Percentiles rank a stretch among this genome's conserved stretches.
Evolutionary conservation across 768 basidiomycete genomes (phyloP).

Genomic region (Plicaturopsis crispa): DNA sequence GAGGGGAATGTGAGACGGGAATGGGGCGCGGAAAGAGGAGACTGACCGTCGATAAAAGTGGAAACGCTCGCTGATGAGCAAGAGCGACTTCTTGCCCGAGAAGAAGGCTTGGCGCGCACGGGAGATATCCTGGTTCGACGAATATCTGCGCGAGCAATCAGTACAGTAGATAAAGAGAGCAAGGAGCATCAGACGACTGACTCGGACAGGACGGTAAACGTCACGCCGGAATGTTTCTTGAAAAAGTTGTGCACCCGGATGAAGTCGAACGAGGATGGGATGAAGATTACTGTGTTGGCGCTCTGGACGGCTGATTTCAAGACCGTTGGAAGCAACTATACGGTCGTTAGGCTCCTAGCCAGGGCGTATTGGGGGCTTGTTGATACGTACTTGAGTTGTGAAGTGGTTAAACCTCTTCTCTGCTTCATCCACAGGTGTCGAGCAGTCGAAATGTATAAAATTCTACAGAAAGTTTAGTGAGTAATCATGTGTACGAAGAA

Average conservation of each 20-base stretch:
- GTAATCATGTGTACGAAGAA: background rate
- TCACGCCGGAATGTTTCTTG: conserved; percentile 59
- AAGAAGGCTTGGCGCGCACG: conserved; percentile 93
- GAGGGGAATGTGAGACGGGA: background rate
- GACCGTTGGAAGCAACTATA: conserved; percentile 69
- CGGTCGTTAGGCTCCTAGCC: conserved; percentile 1
- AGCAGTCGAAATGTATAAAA: conserved; percentile 69
- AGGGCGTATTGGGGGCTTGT: background rate
- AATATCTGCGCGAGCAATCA: conserved; percentile 51
- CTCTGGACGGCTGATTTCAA: conserved; percentile 93
- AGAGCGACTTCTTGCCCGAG: conserved; percentile 74
- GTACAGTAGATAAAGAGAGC: background rate
- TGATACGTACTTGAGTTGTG: conserved; percentile 59
- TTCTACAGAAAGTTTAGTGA: conserved; percentile 31
- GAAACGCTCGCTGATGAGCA: conserved; percentile 95
- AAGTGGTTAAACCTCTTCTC: conserved; percentile 87
- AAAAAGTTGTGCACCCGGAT: conserved; percentile 86
- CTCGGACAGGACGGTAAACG: conserved; percentile 88
- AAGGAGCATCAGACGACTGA: conserved; percentile 25
- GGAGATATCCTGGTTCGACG: conserved; percentile 89
- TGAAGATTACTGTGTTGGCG: conserved; percentile 77
- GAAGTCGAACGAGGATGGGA: conserved; percentile 96
- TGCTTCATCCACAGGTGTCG: conserved; percentile 65
- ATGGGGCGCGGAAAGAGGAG: background rate
- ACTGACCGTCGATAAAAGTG: conserved; percentile 87